phyloP scores from a whole-genome alignment of 495 filamentous ascomycete genomes.

The Hapsidospora chrysogenum region DNA sequence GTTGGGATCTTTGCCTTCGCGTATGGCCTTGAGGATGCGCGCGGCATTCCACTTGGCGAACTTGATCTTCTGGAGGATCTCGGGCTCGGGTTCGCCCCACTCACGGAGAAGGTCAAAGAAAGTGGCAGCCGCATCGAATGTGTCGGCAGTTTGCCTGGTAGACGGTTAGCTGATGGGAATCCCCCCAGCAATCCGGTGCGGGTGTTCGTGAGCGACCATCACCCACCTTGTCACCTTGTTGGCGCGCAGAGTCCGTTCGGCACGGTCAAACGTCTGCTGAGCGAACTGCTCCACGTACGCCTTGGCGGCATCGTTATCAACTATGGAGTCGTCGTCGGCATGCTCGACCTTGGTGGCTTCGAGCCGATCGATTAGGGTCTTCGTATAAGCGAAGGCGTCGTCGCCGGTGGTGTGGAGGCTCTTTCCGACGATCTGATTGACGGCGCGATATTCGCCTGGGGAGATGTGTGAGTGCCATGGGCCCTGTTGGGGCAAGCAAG shows the following conservation, averaged over 20 bases:
- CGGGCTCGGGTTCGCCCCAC: constrained; percentile 59
- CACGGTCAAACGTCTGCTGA: constrained; percentile 69
- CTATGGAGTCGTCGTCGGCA: constrained; percentile 42
- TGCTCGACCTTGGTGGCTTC: constrained; percentile 46
- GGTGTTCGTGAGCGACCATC: neutral
- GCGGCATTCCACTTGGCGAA: constrained; percentile 93
- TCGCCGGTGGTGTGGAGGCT: constrained; percentile 58
- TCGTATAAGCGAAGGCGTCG: constrained; percentile 64
- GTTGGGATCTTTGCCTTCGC: constrained; percentile 86
- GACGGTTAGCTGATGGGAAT: neutral
- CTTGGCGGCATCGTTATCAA: constrained; percentile 67
- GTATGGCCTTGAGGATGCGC: constrained; percentile 78
- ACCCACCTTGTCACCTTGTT: constrained; percentile 71
- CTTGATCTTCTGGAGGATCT: constrained; percentile 75
- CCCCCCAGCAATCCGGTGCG: neutral
- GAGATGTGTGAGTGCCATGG: constrained; percentile 3
- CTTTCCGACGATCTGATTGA: constrained; percentile 75
- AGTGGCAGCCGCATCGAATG: constrained; percentile 76
- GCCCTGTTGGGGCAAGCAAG: neutral
- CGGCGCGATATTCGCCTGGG: constrained; percentile 86
- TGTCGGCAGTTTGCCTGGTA: constrained; percentile 75
- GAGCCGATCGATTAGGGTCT: constrained; percentile 54
- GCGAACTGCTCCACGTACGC: constrained; percentile 92
- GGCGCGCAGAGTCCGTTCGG: constrained; percentile 62
- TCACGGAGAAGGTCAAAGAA: constrained; percentile 80